Evolutionary conservation across 768 basidiomycete genomes (phyloP), one percentile per base, ranked within the genome.

Genomic region (Pleurotus eryngii): DNA sequence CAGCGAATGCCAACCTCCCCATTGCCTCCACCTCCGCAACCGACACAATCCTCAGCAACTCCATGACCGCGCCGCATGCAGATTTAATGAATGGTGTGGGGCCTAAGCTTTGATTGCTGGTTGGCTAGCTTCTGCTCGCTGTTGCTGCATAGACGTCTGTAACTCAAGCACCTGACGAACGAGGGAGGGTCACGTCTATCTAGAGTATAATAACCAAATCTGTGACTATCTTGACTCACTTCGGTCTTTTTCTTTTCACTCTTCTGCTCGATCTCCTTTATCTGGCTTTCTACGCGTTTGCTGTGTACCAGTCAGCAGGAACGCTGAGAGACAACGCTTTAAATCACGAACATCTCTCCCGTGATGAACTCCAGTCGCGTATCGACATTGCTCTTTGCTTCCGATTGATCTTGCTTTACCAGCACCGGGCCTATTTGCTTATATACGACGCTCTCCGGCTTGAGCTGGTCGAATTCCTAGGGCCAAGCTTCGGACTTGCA

Each of bases 351-450:
- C 95, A 95, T 93, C 72, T 98, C 95, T 56, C 85, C 74, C 45
- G 74, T 78, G 65, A 98, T 98, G 73, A 92, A 95, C 57, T 91
- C 90, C 35, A 98, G 73, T 7, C 96, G 86, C 48, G 90, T 96
- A 63, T 93, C 85, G 20, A 98, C 91, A 65, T 92, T 97, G 61
- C 72, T 76, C 69, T 89, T 90, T 30, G 95, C 96, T 62, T 97
- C 96, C 5, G 72, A 72, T 65, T 88, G 86, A 62, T 97, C 95
- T 72, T 98, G 95, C 64, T 88, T 83, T 7, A 98, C 86, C 24
- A 98, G 81, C 5, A 95, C 89, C 1, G 94, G 92, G 1, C 96
- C 96, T 39, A 96, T 81, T 27, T 91, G 82, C 75, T 98, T 98
- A 78, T 86, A 98, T 5, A 98, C 83, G 14, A 78, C 80, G 67